Base-by-base conservation (phyloP, 495 filamentous ascomycete species). In the Xylaria curta region DNA sequence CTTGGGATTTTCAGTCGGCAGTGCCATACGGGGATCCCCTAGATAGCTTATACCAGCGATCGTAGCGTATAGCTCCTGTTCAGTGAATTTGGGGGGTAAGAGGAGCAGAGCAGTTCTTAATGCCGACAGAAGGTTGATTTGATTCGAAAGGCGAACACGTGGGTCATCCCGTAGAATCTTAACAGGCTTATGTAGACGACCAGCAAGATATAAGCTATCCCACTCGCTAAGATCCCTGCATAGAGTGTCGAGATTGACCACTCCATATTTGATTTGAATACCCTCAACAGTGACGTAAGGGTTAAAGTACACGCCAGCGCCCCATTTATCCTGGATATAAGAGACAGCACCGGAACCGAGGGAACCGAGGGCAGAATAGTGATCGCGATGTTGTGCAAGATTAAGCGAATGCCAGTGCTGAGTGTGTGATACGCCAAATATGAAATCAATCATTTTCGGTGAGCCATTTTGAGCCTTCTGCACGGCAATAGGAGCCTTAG, bases 361-460 rank as follows among this genome's bases (percentile, higher is more conserved):
- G 24, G 89, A 91, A n/a, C 92, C 93, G 3, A 98, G 82, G 13
- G 87, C 89, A 2, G 94, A 97, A 82, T 99, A 99, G 81, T 99
- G 96, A 78, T 97, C 89, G 12, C 93, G 91, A 76, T 99, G 93
- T 76, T 97, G 92, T 65, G 84, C 82, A 38, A 99, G 85, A 79
- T 99, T 99, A 58, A 99, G 82, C 24, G 90, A 92, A 82, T 99
- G 96, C 94, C 95, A 99, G 81, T 99, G 96, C 78, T 99, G 93
- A 3, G 93, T 94, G 80, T 97, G 93, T 6, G 92, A 93, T 15
- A 98, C 95, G 42, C 96, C 97, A 74, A 98, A 97, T 68, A 99
- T 97, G 76, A 98, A 96, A 80, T 99, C 96, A 74, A 99, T 97
- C 92, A 98, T 97, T 81, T 98, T 98, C 10, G 91, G 93, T 1